Base-by-base conservation (phyloP, 192 early-diverging fungal species). In the Coemansia umbellata region DNA sequence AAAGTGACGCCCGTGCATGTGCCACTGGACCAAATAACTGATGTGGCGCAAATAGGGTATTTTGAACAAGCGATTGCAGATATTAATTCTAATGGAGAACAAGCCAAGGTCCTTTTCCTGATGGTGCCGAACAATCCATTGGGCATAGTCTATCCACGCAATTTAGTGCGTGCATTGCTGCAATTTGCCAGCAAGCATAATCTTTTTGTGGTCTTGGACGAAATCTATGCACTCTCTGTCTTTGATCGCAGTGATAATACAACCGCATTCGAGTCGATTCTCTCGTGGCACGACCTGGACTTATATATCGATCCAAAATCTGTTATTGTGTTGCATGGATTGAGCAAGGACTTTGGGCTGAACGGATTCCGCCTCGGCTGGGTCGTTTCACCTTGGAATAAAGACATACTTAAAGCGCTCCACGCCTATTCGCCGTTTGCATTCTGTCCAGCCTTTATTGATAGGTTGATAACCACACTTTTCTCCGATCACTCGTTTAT, bases 321-420 rank as follows among this genome's bases (percentile, higher is more conserved):
- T 19, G 76, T 87, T 11, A 82, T 91, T 44, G 78, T 92, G 21
- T 52, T 91, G 22, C 92, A 90, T 66, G 82, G 86, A 15, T 60
- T 94, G 50, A 88, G 85, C 55, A 94, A 94, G 69, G 92, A 90
- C 66, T 92, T 94, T 79, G 76, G 82, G 15, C 62, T 88, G 28
- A 88, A 86, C 57, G 90, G 90, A 4, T 74, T 86, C 55, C 84
- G 90, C 32, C 66, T 84, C 40, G 89, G 82, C 18, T 82, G 79
- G 43, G 37, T 82, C 14, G 52, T 89, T 13, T 85, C 77, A 17
- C 85, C 84, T 1, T 84, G 76, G 74, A 85, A 88, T 66, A 55
- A 61, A 31, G 55, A 74, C 6, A 28, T 77, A n/a, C n/a, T 62
- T 15, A 28, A n/a, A 4, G 53, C 40, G 2, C 23, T 77, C 6